Evolutionary conservation across 1,284 basidiomycete genomes (phyloP), one percentile per base, ranked within the genome.

Genomic region (Ustilago curta): DNA sequence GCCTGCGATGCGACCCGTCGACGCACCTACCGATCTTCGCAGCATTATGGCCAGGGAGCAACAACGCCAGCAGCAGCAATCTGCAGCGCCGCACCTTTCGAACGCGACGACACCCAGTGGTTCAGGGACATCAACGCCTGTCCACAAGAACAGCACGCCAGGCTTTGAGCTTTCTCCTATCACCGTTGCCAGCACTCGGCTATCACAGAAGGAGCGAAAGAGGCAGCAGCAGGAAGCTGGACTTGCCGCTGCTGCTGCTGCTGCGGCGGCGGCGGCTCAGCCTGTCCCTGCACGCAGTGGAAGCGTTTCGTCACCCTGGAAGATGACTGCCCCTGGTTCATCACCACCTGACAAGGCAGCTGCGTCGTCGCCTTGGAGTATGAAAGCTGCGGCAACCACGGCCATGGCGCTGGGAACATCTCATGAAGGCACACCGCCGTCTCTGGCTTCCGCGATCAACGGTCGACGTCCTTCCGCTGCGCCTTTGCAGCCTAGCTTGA

Each of bases 31-130:
- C 9, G 93, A 96, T 81, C 90, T 97, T 87, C 91, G 92, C 76
- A 87, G 89, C 21, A 91, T 97, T 69, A 94, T 97, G 90, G 93
- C 92, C 0, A 92, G 32, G 44, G 75, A 72, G 62, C 64, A 67
- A 76, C 62, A 63, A 40, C 59, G 58, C 25, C 66, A 75, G 55
- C 73, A 76, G 54, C 63, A 67, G 25, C 59, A 66, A 3, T n/a
- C 65, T 3, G 29, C 55, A 4, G 29, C 47, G 16, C 32, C 53
- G 2, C 44, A 51, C 8, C 39, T 53, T 9, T 62, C 70, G 19
- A 65, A 59, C n/a, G 57, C 70, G 2, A 56, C 55, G 9, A 71
- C 72, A 4, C 76, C 76, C 5, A 59, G 55, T 18, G 64, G 53
- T 9, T 76, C 74, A 14, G 66, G 69, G 23, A 69, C 69, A 18